A percentile compares a stretch with the other conserved stretches of the same genome.
phyloP scores from a whole-genome alignment of 306 rosid species.

The Castanospermum australe region DNA sequence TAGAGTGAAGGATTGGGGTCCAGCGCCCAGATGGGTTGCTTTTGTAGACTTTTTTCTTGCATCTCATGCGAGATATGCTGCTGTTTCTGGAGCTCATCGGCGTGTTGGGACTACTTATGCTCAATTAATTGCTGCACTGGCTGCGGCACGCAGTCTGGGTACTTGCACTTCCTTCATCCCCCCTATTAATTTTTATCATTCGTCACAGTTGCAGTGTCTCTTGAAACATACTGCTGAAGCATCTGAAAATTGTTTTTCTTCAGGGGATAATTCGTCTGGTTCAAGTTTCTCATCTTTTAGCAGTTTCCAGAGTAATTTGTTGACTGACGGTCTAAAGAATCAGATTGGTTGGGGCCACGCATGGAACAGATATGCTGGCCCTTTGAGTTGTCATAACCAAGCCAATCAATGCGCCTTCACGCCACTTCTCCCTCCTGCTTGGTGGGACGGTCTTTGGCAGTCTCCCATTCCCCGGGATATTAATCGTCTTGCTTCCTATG shows the following conservation, averaged over 20 bases:
- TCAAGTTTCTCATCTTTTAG: constrained; percentile 67
- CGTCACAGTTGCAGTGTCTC: background rate
- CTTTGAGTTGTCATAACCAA: constrained; percentile 77
- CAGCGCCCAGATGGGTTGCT: constrained; percentile 99
- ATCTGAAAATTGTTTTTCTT: constrained; percentile 19
- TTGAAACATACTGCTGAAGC: constrained; percentile 13
- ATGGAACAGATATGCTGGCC: constrained; percentile 94
- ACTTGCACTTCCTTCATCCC: background rate
- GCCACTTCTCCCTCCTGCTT: constrained; percentile 86
- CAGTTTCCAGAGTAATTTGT: constrained; percentile 80
- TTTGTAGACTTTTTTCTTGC: constrained; percentile 98
- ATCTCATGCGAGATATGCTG: constrained; percentile 76
- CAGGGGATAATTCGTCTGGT: constrained; percentile 58
- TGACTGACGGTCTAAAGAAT: constrained; percentile 71
- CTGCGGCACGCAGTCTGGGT: constrained; percentile 81
- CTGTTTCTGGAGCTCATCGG: constrained; percentile 86
- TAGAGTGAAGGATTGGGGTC: constrained; percentile 95
- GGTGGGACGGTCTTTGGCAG: constrained; percentile 97
- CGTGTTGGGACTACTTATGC: constrained; percentile 98
- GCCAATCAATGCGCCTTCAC: constrained; percentile 77
- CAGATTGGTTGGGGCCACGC: constrained; percentile 98
- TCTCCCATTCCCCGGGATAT: constrained; percentile 79
- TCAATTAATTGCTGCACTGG: constrained; percentile 86
- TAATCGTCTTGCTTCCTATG: constrained; percentile 61
- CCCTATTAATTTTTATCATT: background rate